Percentiles rank a stretch among this genome's conserved stretches.
phyloP scores from a whole-genome alignment of 306 rosid species.

The Trichosanthes cucumerina region DNA sequence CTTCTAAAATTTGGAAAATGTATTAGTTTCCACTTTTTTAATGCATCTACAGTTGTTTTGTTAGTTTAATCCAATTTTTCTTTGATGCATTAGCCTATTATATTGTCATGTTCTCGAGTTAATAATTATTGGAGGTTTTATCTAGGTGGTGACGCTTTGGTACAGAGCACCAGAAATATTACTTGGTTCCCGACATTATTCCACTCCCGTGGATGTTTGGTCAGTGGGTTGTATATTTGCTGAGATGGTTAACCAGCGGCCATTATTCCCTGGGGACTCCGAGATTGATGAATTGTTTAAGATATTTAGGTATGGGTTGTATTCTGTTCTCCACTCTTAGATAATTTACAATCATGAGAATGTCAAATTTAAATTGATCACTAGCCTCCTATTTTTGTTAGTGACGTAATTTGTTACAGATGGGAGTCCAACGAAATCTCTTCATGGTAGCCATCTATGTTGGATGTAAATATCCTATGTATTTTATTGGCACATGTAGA shows the following conservation, averaged over 20 bases:
- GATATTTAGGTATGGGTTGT: conserved; percentile 70
- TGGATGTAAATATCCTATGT: neutral
- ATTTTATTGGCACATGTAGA: neutral
- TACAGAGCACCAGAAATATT: conserved; percentile 98
- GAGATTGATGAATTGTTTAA: conserved; percentile 96
- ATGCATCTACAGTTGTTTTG: neutral
- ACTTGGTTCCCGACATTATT: conserved; percentile 97
- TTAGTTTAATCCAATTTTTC: neutral
- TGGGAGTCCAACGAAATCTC: neutral
- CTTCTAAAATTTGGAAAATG: neutral
- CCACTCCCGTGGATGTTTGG: conserved; percentile 99
- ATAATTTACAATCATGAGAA: neutral
- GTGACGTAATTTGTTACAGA: neutral
- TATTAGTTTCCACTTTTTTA: neutral
- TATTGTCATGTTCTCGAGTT: conserved; percentile 7
- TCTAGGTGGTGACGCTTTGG: conserved; percentile 97
- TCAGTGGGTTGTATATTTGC: conserved; percentile 99
- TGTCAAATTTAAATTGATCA: neutral
- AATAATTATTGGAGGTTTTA: conserved; percentile 11
- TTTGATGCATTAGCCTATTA: neutral
- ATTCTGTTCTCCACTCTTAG: neutral
- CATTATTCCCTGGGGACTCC: conserved; percentile 97
- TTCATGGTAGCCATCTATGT: neutral
- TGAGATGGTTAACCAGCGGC: conserved; percentile 87
- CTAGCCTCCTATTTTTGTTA: neutral